Percentiles rank a stretch among this genome's conserved stretches.
These are phyloP conservation scores for Nicotiana tomentosiformis DNA, from an alignment of 257 asterid species.

Conservation along the genomic window DNA sequence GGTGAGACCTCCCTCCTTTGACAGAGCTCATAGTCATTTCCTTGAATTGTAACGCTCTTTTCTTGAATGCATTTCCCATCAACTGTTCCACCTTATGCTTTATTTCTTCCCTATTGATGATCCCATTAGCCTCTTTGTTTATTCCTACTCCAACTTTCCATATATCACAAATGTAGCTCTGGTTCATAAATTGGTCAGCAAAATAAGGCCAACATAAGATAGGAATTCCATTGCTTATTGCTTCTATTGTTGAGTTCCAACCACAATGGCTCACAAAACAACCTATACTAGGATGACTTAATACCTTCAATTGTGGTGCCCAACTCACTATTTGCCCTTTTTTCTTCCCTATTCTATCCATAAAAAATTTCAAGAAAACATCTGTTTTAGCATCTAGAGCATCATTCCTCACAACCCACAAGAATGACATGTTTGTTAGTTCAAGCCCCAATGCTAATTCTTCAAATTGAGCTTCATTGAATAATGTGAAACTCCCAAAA, in stretches of 20 bases:
- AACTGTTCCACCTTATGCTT: slow-evolving; percentile 28
- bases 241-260: slow-evolving; percentile 60
- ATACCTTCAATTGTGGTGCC: slow-evolving; percentile 55
- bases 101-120: slow-evolving; percentile 24
- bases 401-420: slow-evolving; percentile 39
- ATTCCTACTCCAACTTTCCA: slow-evolving; percentile 51
- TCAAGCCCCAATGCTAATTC: slow-evolving; percentile 43
- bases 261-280: slow-evolving; percentile 76
- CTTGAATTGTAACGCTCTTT: slow-evolving; percentile 32
- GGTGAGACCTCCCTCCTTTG: slow-evolving; percentile 34
- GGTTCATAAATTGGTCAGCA: slow-evolving; percentile 51
- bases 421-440: slow-evolving; percentile 26
- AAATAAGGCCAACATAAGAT: slow-evolving; percentile 52
- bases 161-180: slow-evolving; percentile 50
- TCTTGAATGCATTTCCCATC: slow-evolving; percentile 25
- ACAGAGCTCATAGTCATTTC: slow-evolving; percentile 17
- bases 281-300: slow-evolving; percentile 46
- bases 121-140: slow-evolving; percentile 14
- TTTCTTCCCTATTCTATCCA: slow-evolving; percentile 13
- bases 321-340: slow-evolving; percentile 32
- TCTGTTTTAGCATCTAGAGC: neutral
- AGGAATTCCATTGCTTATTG: slow-evolving; percentile 46
- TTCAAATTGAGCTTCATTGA: slow-evolving; percentile 23
- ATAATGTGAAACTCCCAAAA: slow-evolving; percentile 30
- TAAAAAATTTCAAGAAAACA: slow-evolving; percentile 18